These are phyloP conservation scores for Tolypocladium capitatum DNA, from an alignment of 2,329 filamentous ascomycete species.

Conservation along the genomic window DNA sequence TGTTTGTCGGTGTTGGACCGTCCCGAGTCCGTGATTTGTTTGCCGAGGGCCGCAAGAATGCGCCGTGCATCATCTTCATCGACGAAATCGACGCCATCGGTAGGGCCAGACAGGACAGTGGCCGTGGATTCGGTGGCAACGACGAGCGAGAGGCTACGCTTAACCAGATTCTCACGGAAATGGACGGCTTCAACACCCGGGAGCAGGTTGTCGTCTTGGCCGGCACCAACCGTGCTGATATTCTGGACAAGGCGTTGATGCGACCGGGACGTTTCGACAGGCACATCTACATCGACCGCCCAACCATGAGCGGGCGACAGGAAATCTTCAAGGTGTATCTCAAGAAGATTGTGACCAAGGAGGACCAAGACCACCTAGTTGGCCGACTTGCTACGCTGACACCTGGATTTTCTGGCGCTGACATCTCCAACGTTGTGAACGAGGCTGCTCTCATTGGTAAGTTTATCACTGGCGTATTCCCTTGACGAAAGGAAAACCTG, in stretches of 20 bases:
- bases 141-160: constrained; percentile 94
- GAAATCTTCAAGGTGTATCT: constrained; percentile 95
- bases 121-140: constrained; percentile 65
- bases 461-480: constrained; percentile 16
- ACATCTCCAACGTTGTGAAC: constrained; percentile 97
- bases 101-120: constrained; percentile 71
- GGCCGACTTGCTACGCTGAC: constrained; percentile 85
- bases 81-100: constrained; percentile 98
- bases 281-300: constrained; percentile 88
- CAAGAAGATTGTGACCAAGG: constrained; percentile 84
- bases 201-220: constrained; percentile 95
- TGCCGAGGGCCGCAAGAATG: constrained; percentile 84
- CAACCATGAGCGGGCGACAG: constrained; percentile 91
- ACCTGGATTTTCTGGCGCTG: constrained; percentile 91
- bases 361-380: constrained; percentile 76
- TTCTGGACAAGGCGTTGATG: constrained; percentile 92
- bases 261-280: constrained; percentile 92
- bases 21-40: constrained; percentile 93
- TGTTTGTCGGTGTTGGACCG: constrained; percentile 98
- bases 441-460: constrained; percentile 91
- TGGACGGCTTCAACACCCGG: constrained; percentile 97
- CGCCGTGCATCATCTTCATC: constrained; percentile 98
- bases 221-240: constrained; percentile 89
- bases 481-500: constrained; percentile 14
- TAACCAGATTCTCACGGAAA: constrained; percentile 96